Base-by-base conservation (phyloP, 805 yeast species). In the Schwanniomyces yamadae region DNA sequence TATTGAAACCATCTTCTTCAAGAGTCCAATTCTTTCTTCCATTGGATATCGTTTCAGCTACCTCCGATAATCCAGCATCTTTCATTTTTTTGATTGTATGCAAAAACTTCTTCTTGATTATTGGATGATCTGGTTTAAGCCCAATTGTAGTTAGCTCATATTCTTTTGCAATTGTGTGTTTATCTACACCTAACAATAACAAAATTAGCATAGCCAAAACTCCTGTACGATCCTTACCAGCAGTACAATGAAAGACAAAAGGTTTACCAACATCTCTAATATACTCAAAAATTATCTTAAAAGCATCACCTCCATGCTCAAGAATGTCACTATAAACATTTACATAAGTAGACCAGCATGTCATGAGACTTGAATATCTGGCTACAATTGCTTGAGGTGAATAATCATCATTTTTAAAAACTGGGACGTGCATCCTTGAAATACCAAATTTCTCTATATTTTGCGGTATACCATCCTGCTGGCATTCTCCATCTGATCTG, bases 161-260 rank as follows among this genome's bases (percentile, higher is more conserved):
- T 51, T 87, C 96, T 44, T 79, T 73, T 1, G 87, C 78, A 24
- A 86, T 69, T 1, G 78, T 75, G 44, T 77, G 75, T 9, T 70
- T 66, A 41, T 82, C 87, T 3, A 86, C 85, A 0, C 85, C 90
- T 4, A 75, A 61, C 6, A 84, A 54, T 13, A 78, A 60, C 29
- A 86, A 64, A 4, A 86, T 63, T 41, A 87, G 55, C 79, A 87
- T 84, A 2, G 81, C 74, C 44, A 84, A 54, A 10, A 85, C 69
- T 0, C 95, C 95, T 0, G 95, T 86, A 28, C 95, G 72, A 54
- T 87, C 95, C 55, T 86, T 87, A 2, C 95, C 95, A 1, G 91
- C 91, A 4, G 90, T 77, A 59, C 95, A 87, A 53, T 85, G 91
- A 56, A 80, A 77, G 7, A 82, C 58, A 39, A 87, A 61, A 2